Percentiles rank a stretch among this genome's conserved stretches.
Conservation (phyloP, 2,329 filamentous ascomycete genomes). For the Colletotrichum sp. region DNA sequence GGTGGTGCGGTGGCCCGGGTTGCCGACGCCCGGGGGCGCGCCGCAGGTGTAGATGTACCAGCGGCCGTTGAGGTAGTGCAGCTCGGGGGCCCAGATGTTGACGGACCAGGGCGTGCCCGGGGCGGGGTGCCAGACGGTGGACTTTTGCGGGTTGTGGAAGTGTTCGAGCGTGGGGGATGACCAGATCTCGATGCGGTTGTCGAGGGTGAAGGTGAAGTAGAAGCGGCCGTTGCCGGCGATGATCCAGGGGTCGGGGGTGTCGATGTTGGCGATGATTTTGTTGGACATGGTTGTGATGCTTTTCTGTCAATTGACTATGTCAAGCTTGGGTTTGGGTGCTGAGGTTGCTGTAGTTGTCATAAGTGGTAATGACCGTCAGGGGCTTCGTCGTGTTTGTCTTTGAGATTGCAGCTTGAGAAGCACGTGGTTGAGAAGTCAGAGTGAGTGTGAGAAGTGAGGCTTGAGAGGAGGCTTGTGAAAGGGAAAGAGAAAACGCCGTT, state of each 20-base stretch:
- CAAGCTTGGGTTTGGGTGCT: background rate
- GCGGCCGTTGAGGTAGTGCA: slow-evolving; percentile 24
- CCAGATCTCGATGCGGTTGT: slow-evolving; percentile 40
- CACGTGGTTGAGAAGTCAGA: background rate
- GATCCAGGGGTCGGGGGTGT: slow-evolving; percentile 37
- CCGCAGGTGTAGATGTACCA: slow-evolving; percentile 43
- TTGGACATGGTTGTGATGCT: slow-evolving; percentile 29
- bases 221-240: slow-evolving; percentile 27
- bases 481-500: background rate
- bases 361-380: background rate
- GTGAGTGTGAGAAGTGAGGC: background rate
- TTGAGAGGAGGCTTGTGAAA: background rate
- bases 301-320: background rate
- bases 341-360: too few species aligned
- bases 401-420: background rate
- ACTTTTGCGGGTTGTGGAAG: slow-evolving; percentile 29
- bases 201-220: slow-evolving; percentile 37
- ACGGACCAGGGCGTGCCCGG: slow-evolving; percentile 23
- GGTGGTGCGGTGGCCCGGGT: slow-evolving; percentile 50
- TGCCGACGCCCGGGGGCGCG: slow-evolving; percentile 46
- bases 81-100: slow-evolving; percentile 27
- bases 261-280: slow-evolving; percentile 27
- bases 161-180: slow-evolving; percentile 32
- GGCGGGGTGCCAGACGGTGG: slow-evolving; percentile 27
- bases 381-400: background rate